phyloP scores from a whole-genome alignment of 225 moss, liverwort and hornwort genomes.

The Neckera pumila region DNA sequence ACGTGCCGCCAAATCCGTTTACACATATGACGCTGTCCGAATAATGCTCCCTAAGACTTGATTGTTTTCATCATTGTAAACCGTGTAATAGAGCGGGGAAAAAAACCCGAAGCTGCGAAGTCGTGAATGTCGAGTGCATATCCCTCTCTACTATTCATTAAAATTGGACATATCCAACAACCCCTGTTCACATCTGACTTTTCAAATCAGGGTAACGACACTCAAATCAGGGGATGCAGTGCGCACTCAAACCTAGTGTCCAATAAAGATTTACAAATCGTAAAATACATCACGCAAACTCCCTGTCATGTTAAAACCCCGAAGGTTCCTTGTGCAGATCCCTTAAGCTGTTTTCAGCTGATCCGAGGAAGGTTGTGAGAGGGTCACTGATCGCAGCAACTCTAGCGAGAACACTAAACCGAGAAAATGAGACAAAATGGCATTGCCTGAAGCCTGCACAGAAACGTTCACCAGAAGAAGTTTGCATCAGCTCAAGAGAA shows the following conservation, averaged over 20 bases:
- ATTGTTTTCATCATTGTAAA: not conserved
- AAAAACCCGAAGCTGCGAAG: not conserved
- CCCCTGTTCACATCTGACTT: not conserved
- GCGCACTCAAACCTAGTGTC: not conserved
- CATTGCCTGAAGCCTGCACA: constrained; percentile 88
- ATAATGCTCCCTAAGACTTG: not conserved
- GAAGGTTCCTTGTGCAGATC: constrained; percentile 20
- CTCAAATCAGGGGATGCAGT: not conserved
- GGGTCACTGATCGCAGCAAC: constrained; percentile 74
- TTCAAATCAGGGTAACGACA: not conserved
- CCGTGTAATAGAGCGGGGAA: not conserved
- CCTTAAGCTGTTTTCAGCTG: constrained; percentile 39
- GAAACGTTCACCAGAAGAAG: not conserved
- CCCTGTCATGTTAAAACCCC: constrained; percentile 30
- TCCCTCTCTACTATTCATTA: not conserved
- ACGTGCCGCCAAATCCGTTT: not conserved
- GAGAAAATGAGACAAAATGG: constrained; percentile 71
- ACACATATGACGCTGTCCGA: not conserved
- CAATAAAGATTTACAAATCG: constrained; percentile 2
- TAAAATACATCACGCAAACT: constrained; percentile 35
- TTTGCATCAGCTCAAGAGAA: not conserved
- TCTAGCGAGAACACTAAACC: constrained; percentile 59
- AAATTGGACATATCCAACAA: not conserved
- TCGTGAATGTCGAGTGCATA: not conserved
- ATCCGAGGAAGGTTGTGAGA: constrained; percentile 29